Percentiles rank a stretch among this genome's conserved stretches.
Conservation (phyloP, 2,329 filamentous ascomycete species). For the Pseudogymnoascus sp. region DNA sequence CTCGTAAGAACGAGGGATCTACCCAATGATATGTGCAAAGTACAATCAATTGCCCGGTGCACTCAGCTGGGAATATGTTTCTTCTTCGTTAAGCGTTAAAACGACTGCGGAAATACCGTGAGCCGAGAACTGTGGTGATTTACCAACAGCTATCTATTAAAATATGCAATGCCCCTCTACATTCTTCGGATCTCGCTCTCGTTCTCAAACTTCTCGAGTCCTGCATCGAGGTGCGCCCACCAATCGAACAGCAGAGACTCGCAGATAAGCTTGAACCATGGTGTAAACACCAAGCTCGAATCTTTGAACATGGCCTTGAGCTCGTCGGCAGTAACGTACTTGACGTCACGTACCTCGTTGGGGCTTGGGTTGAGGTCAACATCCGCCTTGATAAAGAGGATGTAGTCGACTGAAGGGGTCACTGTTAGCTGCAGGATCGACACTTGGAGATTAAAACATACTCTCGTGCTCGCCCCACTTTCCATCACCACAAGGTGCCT, state of each 20-base stretch:
- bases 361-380: slow-evolving; percentile 74
- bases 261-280: slow-evolving; percentile 99
- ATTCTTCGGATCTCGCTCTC: slow-evolving; percentile 86
- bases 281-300: slow-evolving; percentile 76
- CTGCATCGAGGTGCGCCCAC: slow-evolving; percentile 80
- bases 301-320: slow-evolving; percentile 82
- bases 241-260: slow-evolving; percentile 95
- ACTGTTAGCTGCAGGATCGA: slow-evolving; percentile 12
- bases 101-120: slow-evolving; percentile 8
- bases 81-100: slow-evolving; percentile 9
- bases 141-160: slow-evolving; percentile 1
- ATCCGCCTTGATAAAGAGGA: slow-evolving; percentile 92
- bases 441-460: slow-evolving; percentile 41
- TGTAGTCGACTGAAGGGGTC: slow-evolving; percentile 75
- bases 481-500: slow-evolving; percentile 79
- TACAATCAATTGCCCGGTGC: slow-evolving; percentile 6
- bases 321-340: slow-evolving; percentile 75
- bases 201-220: slow-evolving; percentile 76
- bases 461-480: slow-evolving; percentile 99
- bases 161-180: slow-evolving; percentile 31
- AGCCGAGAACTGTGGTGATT: slow-evolving; percentile 1
- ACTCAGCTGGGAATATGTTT: slow-evolving; percentile 5
- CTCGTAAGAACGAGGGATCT: neutral
- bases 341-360: slow-evolving; percentile 81
- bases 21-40: neutral